Evolutionary conservation across 2,329 filamentous ascomycete genomes (phyloP), one percentile per base, ranked within the genome.

Genomic region (Fusarium torulosum): DNA sequence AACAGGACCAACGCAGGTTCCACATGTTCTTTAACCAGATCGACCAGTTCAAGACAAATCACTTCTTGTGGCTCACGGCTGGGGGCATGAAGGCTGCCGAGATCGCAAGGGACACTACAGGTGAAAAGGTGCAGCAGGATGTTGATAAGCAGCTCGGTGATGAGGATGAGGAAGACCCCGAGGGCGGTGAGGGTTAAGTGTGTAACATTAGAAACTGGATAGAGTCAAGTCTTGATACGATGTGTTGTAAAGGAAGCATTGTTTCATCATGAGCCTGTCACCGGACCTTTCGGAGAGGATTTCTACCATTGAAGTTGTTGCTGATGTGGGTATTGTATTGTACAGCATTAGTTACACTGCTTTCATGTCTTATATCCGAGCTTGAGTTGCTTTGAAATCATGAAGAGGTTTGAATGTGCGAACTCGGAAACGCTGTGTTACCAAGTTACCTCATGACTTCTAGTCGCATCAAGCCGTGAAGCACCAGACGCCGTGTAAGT

Each of bases 21-120:
- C 89, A 91, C 72, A 84, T 87, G 40, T 94, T 93, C 79, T 93
- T 93, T 81, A 89, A 92, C 75, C 91, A 94, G 78, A 86, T 94
- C 60, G 91, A 94, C 75, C 89, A 90, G 75, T 93, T 90, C 79
- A 86, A 86, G 67, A 87, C 86, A 13, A 87, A 90, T 71, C 89
- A 89, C 75, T 94, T 93, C 81, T 81, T 93, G 45, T 94, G 91
- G 85, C 82, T 92, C 47, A 92, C 90, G 1, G 90, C 90, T 0
- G 87, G 86, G 10, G 91, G 91, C 4, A 82, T 93, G 44, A 80
- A 86, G 38, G 89, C 86, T 8, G 87, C 89, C 0, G 84, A 85
- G 66, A 73, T 79, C 38, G 63, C 68, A 19, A 74, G 73, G 53
- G 67, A 66, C 43, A 69, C 66, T 10, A 72, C 72, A 7, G 74